Evolutionary conservation across 805 yeast genomes (phyloP).

Genomic region (Wickerhamiella kurtzmanii): DNA sequence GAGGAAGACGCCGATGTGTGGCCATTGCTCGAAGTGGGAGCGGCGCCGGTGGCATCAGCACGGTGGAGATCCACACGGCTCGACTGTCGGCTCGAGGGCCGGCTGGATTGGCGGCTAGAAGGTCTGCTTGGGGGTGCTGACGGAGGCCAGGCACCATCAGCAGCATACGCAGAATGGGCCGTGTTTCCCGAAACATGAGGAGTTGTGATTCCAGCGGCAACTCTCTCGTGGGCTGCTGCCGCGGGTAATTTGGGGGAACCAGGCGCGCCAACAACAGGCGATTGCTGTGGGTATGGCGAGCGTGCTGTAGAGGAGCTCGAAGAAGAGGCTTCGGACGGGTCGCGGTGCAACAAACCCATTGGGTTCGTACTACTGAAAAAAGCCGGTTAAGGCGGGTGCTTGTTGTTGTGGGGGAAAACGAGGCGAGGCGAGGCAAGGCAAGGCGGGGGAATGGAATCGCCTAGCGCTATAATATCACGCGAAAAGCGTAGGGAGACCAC

Average conservation of each 20-base stretch:
- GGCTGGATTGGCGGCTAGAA: background rate
- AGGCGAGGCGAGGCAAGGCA: too few relatives aligned
- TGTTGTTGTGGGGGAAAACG: too few relatives aligned
- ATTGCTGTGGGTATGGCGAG: too few relatives aligned
- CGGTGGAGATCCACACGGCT: background rate
- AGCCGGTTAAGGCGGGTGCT: too few relatives aligned
- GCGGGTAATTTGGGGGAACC: too few relatives aligned
- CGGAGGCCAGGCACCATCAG: constrained; percentile 1
- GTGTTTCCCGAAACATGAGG: constrained; percentile 6
- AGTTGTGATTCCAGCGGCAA: background rate
- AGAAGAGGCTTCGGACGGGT: background rate
- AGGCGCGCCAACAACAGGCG: too few relatives aligned
- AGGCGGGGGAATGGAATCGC: too few relatives aligned
- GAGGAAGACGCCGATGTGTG: background rate
- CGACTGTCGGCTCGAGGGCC: background rate
- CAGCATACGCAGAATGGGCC: constrained; percentile 3
- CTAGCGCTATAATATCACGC: too few relatives aligned
- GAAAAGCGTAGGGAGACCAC: too few relatives aligned
- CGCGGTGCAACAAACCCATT: too few relatives aligned
- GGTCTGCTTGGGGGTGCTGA: background rate
- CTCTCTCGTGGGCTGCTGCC: background rate
- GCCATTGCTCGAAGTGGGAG: background rate
- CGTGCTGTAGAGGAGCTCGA: background rate
- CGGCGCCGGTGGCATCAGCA: background rate
- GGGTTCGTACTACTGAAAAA: too few relatives aligned